Evolutionary conservation across 805 yeast genomes (phyloP), one percentile per base, ranked within the genome.

Genomic region (Nakazawaea molendinolei): DNA sequence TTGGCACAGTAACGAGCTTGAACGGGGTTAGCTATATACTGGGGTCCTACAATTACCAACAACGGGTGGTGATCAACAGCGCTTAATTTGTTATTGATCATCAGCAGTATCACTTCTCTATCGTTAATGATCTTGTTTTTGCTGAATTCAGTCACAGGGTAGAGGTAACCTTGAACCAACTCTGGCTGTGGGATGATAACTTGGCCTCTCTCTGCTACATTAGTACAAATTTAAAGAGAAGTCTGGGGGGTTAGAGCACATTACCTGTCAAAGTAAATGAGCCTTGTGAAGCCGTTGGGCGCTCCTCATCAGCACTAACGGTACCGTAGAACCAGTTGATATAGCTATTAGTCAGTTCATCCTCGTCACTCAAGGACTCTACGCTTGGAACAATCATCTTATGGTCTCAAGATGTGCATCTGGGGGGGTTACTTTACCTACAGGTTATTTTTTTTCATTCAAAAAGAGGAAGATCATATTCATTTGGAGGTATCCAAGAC

Each of bases 401-500:
- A n/a, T n/a, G n/a, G n/a, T n/a, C n/a, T n/a, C n/a, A n/a, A n/a
- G n/a, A n/a, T n/a, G n/a, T n/a, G n/a, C n/a, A n/a, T n/a, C n/a
- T n/a, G n/a, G n/a, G n/a, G n/a, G 28, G 13, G 10, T n/a, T 24
- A 24, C n/a, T 12, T 24, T 24, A 6, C 13, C 14, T 24, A n/a
- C 13, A 12, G 6, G 7, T 15, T 24, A 8, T 24, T 24, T 24
- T 12, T 24, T 24, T 24, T 24, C 13, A 12, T 24, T n/a, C 13
- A 12, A 12, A 24, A 26, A n/a, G 12, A 13, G 28, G 8, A 26
- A 13, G 7, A 13, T n/a, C 31, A 28, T 12, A 3, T 12, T 63
- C 65, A 79, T 58, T 76, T 74, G 43, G 70, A 56, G 33, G 84
- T 78, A 67, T 86, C 95, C 47, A 86, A 79, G 40, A 86, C 96